These are phyloP conservation scores for Dioszegia hungarica DNA, from an alignment of 768 basidiomycete species.

Conservation along the genomic window DNA sequence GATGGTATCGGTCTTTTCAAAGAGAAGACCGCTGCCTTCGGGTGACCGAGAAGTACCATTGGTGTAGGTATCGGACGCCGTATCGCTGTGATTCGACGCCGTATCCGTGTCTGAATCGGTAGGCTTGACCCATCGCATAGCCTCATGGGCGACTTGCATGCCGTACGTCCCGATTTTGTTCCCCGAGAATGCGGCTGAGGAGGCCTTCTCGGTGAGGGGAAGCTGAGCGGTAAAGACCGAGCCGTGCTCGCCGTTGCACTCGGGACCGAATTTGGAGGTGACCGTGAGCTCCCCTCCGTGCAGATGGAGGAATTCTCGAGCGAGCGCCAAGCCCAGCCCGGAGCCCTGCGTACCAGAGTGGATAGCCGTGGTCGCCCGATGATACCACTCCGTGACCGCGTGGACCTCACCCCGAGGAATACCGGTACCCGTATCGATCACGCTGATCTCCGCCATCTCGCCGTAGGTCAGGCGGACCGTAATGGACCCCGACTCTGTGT, in stretches of 20 bases:
- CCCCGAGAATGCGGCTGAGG: background rate
- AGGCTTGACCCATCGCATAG: slow-evolving; percentile 38
- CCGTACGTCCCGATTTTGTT: slow-evolving; percentile 37
- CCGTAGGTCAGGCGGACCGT: slow-evolving; percentile 42
- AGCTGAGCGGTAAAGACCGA: slow-evolving; percentile 37
- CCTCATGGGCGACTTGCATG: slow-evolving; percentile 46
- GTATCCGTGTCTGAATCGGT: slow-evolving; percentile 18
- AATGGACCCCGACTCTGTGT: slow-evolving; percentile 48
- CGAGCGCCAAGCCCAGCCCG: slow-evolving; percentile 49
- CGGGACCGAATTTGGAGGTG: slow-evolving; percentile 16
- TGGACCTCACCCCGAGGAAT: slow-evolving; percentile 44
- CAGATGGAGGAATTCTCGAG: slow-evolving; percentile 48
- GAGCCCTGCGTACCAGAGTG: slow-evolving; percentile 48
- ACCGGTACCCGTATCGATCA: slow-evolving; percentile 51
- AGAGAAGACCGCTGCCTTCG: slow-evolving; percentile 37
- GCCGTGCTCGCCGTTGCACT: slow-evolving; percentile 35
- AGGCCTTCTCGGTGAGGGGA: slow-evolving; percentile 14
- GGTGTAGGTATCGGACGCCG: background rate
- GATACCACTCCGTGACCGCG: slow-evolving; percentile 49
- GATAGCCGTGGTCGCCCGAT: slow-evolving; percentile 46
- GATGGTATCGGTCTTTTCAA: slow-evolving; percentile 45
- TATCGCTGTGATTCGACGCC: slow-evolving; percentile 10
- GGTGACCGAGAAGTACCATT: slow-evolving; percentile 12
- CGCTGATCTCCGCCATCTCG: slow-evolving; percentile 40
- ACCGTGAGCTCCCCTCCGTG: slow-evolving; percentile 49